Evolutionary conservation across 2,329 filamentous ascomycete genomes (phyloP).

Genomic region (Aspergillus pseudotamarii): DNA sequence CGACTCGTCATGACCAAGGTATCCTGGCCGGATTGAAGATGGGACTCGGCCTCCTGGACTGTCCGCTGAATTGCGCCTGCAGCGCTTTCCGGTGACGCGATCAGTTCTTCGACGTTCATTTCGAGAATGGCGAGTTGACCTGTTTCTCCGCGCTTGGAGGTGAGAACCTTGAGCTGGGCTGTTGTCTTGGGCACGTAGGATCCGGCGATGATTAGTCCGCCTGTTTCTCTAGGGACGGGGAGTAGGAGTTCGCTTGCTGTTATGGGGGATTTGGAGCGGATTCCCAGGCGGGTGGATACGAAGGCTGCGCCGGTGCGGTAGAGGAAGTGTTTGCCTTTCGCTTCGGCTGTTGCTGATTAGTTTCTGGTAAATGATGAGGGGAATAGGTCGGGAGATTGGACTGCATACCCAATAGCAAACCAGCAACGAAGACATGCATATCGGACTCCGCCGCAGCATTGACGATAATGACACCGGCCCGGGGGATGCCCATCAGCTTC

Average conservation of each 20-base stretch:
- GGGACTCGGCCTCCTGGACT: conserved; percentile 39
- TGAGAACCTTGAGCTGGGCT: conserved; percentile 53
- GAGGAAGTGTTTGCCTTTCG: conserved; percentile 46
- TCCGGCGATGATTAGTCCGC: conserved; percentile 59
- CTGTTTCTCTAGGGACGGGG: conserved; percentile 36
- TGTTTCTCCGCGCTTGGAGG: conserved; percentile 37
- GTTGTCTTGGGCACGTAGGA: conserved; percentile 65
- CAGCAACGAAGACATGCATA: conserved; percentile 58
- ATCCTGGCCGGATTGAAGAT: conserved; percentile 52
- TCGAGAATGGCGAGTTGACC: conserved; percentile 49
- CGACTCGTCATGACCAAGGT: conserved; percentile 64
- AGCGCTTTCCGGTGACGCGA: conserved; percentile 39
- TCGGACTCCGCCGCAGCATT: conserved; percentile 59
- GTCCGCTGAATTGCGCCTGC: conserved; percentile 27
- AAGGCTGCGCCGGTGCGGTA: conserved; percentile 53
- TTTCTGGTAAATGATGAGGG: not conserved
- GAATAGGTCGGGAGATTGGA: too few species aligned
- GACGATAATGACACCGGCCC: conserved; percentile 51
- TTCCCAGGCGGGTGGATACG: conserved; percentile 56
- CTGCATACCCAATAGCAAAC: conserved; percentile 44
- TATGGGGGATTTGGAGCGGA: conserved; percentile 55
- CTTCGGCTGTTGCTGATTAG: conserved; percentile 29
- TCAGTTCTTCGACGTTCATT: conserved; percentile 53
- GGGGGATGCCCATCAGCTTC: conserved; percentile 41
- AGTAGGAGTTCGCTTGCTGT: conserved; percentile 49